Evolutionary conservation across 129 eudicot genomes (phyloP).

Genomic region (sunflower (Helianthus annuus)): HanXRQr2.0-SUNRISE NC_035448.2:105977837-105978336

Average conservation of each 20-base stretch:
- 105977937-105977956: conserved; percentile 38
- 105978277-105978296: background rate
- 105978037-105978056: conserved; percentile 74
- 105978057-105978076: conserved; percentile 95
- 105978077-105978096: conserved; percentile 94
- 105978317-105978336: background rate
- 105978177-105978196: background rate
- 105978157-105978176: too few species aligned
- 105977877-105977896: background rate
- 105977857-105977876: background rate
- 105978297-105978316: background rate
- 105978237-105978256: background rate
- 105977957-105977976: conserved; percentile 86
- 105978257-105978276: background rate
- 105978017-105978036: conserved; percentile 77
- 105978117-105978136: conserved; percentile 87
- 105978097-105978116: conserved; percentile 89
- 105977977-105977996: conserved; percentile 78
- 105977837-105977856: background rate
- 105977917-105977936: background rate
- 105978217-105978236: background rate
- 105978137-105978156: conserved; percentile 1
- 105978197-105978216: background rate
- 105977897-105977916: conserved; percentile 1
- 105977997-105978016: conserved; percentile 83